Conservation (phyloP, 179 eudicot genomes). For the Amaranthus tricolor region DNA sequence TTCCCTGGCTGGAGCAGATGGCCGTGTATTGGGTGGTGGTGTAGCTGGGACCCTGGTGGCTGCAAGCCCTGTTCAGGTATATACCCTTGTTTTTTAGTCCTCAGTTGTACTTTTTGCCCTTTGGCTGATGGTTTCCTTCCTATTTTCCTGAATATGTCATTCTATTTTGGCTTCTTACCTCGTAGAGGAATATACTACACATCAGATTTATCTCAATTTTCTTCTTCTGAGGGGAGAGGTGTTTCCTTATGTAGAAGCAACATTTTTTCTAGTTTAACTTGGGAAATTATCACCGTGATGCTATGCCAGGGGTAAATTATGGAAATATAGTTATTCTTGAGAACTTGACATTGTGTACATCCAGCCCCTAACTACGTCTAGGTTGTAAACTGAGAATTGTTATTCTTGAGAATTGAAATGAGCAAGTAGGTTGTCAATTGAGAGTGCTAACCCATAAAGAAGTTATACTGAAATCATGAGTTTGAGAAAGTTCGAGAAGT, state of each 20-base stretch:
- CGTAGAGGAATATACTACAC: background rate
- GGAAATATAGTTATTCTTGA: background rate
- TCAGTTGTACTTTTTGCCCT: background rate
- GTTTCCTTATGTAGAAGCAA: background rate
- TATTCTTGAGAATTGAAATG: background rate
- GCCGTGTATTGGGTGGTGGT: slow-evolving; percentile 78
- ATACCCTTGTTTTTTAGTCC: background rate
- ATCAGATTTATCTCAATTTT: background rate
- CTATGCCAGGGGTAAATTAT: background rate
- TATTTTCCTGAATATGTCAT: background rate
- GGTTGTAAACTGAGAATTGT: background rate
- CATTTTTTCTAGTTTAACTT: background rate
- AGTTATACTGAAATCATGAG: background rate
- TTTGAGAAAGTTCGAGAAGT: background rate
- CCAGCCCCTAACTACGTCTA: too few species aligned
- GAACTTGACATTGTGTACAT: background rate
- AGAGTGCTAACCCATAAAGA: background rate
- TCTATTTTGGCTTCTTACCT: background rate
- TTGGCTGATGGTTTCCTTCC: background rate
- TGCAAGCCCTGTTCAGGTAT: slow-evolving; percentile 83
- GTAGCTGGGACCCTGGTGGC: slow-evolving; percentile 77
- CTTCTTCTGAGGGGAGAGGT: background rate
- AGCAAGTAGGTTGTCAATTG: background rate
- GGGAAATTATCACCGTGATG: background rate
- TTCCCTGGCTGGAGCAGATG: slow-evolving; percentile 78